Evolutionary conservation across 257 asterid species (phyloP), one percentile per base, ranked within the genome.

Genomic region (Ocimum tenuiflorum): DNA sequence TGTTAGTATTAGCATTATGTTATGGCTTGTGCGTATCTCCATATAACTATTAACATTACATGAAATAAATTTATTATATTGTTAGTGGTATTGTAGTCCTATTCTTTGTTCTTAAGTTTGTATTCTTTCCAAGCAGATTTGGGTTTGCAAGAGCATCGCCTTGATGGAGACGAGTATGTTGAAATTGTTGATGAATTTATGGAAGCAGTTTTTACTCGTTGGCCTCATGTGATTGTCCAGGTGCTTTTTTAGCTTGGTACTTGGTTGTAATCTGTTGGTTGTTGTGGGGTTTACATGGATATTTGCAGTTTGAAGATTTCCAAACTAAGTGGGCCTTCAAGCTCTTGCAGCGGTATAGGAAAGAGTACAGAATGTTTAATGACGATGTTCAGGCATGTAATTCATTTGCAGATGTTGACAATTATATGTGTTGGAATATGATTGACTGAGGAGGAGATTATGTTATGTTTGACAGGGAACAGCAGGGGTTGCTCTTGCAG

Each of bases 151-250:
- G 78, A 89, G 70, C 88, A 75, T 68, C 99, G 99, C 71, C 96
- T 92, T 68, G 99, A 92, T 7, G 96, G 97, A 48, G 97, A 92
- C 13, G 94, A 89, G 63, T 92, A 92, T 78, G 19, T 92, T 70
- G 85, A 85, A 69, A 90, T 92, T 65, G 75, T 92, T 69, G 99
- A 92, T 55, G 99, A 92, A 68, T 92, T 92, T 76, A 92, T 92
- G 97, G 91, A 92, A 78, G 97, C 99, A 65, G 92, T 92, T 61
- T 92, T 87, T 77, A 88, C 96, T 65, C 91, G 99, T 39, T 92
- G 99, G 99, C 99, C 99, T 50, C 80, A 92, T 82, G 97, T 92
- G 83, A 92, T 92, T 73, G 99, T 92, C 58, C 99, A 92, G 99
- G 99, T 92, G 74, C 74, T 46, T 71, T 41, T 67, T 77, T 61